Percentiles rank a stretch among this genome's conserved stretches.
Evolutionary conservation across 306 rosid genomes (phyloP).

Genomic region (Prunus armeniaca): DNA sequence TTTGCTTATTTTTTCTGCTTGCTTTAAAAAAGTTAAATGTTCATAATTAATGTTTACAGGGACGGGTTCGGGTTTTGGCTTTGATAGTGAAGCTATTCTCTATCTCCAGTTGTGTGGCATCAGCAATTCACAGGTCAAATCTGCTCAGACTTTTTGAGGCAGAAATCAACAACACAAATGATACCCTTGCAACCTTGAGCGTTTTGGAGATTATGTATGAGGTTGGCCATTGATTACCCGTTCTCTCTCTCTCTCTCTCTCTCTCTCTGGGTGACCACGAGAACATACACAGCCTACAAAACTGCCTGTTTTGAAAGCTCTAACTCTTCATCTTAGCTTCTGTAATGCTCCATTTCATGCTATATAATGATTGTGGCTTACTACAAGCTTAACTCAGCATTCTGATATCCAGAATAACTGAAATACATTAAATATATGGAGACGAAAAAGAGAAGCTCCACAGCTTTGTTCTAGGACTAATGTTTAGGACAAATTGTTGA

Average conservation of each 20-base stretch:
- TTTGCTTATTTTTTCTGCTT: conserved; percentile 11
- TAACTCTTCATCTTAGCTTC: neutral
- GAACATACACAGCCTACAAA: neutral
- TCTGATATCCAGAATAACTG: neutral
- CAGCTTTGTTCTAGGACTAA: neutral
- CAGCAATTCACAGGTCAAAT: conserved; percentile 55
- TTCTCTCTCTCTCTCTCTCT: neutral
- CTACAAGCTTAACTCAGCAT: neutral
- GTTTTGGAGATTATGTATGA: conserved; percentile 92
- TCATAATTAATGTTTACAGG: conserved; percentile 42
- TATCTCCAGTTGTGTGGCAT: conserved; percentile 66
- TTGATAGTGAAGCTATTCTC: conserved; percentile 87
- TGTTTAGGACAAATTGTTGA: neutral
- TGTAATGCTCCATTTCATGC: neutral
- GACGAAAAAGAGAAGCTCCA: neutral
- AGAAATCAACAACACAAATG: conserved; percentile 63
- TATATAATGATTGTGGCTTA: neutral
- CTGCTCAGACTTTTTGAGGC: conserved; percentile 66
- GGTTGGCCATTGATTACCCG: conserved; percentile 40
- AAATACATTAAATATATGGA: neutral
- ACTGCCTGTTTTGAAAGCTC: neutral
- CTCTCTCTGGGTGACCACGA: too few relatives aligned
- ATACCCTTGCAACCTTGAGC: conserved; percentile 72
- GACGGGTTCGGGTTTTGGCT: conserved; percentile 83
- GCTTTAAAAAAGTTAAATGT: conserved; percentile 6